Conservation (phyloP, 768 basidiomycete genomes). For the Rhizopogon roseolus region DNA sequence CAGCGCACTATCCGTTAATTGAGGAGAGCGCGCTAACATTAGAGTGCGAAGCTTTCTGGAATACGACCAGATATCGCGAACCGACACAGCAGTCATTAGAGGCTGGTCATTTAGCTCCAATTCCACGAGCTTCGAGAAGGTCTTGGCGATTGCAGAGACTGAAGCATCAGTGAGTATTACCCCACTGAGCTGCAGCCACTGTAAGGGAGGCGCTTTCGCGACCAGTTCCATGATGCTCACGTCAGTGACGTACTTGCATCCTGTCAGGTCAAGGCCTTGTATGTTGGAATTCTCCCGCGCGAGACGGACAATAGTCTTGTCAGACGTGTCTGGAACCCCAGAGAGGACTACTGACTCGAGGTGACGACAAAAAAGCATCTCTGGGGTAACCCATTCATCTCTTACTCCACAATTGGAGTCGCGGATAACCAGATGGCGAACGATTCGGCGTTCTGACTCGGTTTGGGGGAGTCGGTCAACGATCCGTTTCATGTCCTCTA, state of each 20-base stretch:
- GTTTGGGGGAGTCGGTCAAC: conserved; percentile 55
- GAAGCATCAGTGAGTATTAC: conserved; percentile 55
- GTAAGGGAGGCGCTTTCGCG: conserved; percentile 58
- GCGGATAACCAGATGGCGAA: conserved; percentile 56
- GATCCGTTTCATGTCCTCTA: conserved; percentile 54
- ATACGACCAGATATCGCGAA: conserved; percentile 80
- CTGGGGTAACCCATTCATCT: conserved; percentile 55
- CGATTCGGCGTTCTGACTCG: conserved; percentile 52
- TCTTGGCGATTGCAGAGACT: conserved; percentile 66
- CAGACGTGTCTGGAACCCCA: conserved; percentile 61
- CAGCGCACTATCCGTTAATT: conserved; percentile 77
- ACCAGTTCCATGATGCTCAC: conserved; percentile 72
- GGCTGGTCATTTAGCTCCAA: conserved; percentile 73
- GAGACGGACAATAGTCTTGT: conserved; percentile 62
- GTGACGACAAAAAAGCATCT: conserved; percentile 56
- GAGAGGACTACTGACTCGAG: conserved; percentile 67
- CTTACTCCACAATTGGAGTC: conserved; percentile 35
- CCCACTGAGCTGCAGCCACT: conserved; percentile 72
- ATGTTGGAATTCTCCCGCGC: conserved; percentile 61
- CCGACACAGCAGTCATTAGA: conserved; percentile 59
- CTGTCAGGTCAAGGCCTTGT: conserved; percentile 70
- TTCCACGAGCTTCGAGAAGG: conserved; percentile 75
- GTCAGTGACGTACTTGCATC: conserved; percentile 74
- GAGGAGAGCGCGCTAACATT: conserved; percentile 71
- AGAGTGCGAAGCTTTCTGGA: conserved; percentile 73